Evolutionary conservation across 352 stramenopile genomes (phyloP).

Genomic region (Phytophthora megakarya): DNA sequence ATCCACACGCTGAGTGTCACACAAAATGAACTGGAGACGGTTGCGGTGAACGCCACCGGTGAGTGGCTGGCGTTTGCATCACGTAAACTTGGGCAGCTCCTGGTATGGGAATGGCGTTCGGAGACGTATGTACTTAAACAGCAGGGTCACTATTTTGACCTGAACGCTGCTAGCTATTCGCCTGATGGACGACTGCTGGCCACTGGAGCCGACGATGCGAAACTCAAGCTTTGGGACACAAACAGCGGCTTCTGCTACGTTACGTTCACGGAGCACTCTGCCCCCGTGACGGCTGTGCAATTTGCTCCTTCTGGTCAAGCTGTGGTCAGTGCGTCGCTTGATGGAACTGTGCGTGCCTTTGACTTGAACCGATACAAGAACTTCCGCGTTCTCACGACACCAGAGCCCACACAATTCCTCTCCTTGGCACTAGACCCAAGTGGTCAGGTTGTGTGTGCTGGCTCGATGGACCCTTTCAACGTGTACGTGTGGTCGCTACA

Average conservation of each 20-base stretch:
- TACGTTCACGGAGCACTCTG: slow-evolving; percentile 97
- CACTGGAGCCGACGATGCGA: slow-evolving; percentile 98
- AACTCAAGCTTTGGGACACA: slow-evolving; percentile 99
- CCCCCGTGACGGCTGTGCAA: slow-evolving; percentile 95
- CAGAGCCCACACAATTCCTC: slow-evolving; percentile 97
- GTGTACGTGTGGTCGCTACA: slow-evolving; percentile 99
- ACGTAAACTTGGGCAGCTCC: slow-evolving; percentile 96
- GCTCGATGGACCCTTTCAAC: slow-evolving; percentile 96
- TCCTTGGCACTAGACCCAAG: slow-evolving; percentile 97
- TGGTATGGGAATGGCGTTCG: slow-evolving; percentile 99
- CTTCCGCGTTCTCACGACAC: slow-evolving; percentile 98
- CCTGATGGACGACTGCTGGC: slow-evolving; percentile 96
- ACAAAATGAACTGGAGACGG: slow-evolving; percentile 90
- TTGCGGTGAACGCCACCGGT: slow-evolving; percentile 95
- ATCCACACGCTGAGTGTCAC: slow-evolving; percentile 97
- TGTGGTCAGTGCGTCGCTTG: slow-evolving; percentile 96
- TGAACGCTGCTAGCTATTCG: slow-evolving; percentile 97
- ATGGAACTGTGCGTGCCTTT: slow-evolving; percentile 98
- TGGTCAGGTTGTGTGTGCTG: slow-evolving; percentile 96
- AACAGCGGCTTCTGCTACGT: slow-evolving; percentile 99
- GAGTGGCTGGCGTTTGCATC: slow-evolving; percentile 99
- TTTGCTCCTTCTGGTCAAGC: slow-evolving; percentile 94
- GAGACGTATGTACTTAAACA: slow-evolving; percentile 99
- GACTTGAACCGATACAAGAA: slow-evolving; percentile 99
- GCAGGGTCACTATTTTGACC: slow-evolving; percentile 98